Percentiles rank a stretch among this genome's conserved stretches.
Evolutionary conservation across 768 basidiomycete species (phyloP).

Genomic region (Saitozyma sp.): DNA sequence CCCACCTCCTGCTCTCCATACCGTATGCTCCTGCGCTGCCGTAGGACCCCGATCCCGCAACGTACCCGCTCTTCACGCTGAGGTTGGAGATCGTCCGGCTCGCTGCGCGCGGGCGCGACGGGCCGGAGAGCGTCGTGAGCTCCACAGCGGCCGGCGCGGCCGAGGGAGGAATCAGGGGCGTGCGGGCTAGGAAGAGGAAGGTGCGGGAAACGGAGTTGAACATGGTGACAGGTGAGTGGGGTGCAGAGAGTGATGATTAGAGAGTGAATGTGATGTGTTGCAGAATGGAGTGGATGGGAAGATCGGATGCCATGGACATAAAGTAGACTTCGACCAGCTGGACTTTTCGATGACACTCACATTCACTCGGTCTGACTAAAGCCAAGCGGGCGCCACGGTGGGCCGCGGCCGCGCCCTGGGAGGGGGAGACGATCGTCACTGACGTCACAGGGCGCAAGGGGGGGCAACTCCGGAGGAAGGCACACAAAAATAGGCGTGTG

Average conservation of each 20-base stretch:
- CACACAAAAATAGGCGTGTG: too few species aligned
- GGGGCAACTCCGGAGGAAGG: too few species aligned
- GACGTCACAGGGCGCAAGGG: too few species aligned
- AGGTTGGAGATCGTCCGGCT: slow-evolving; percentile 28
- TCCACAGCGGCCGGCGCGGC: slow-evolving; percentile 32
- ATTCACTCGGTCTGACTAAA: too few species aligned
- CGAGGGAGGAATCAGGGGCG: slow-evolving; percentile 34
- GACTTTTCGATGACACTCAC: too few species aligned
- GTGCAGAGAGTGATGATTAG: not conserved
- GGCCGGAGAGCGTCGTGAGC: slow-evolving; percentile 30
- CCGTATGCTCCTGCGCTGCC: not conserved
- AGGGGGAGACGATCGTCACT: too few species aligned
- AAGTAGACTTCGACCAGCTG: too few species aligned
- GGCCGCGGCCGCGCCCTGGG: too few species aligned
- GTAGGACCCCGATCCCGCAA: not conserved
- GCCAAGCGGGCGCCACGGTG: too few species aligned
- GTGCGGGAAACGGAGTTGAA: slow-evolving; percentile 31
- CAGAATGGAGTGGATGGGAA: not conserved
- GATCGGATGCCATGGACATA: too few species aligned
- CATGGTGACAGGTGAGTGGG: slow-evolving; percentile 21
- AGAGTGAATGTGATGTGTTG: not conserved
- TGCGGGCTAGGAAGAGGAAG: slow-evolving; percentile 29
- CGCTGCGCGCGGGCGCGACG: slow-evolving; percentile 29
- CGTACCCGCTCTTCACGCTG: slow-evolving; percentile 12
- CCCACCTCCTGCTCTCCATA: slow-evolving; percentile 33